Base-by-base conservation (phyloP, 2,329 filamentous ascomycete species). In the Colletotrichum karsti region DNA sequence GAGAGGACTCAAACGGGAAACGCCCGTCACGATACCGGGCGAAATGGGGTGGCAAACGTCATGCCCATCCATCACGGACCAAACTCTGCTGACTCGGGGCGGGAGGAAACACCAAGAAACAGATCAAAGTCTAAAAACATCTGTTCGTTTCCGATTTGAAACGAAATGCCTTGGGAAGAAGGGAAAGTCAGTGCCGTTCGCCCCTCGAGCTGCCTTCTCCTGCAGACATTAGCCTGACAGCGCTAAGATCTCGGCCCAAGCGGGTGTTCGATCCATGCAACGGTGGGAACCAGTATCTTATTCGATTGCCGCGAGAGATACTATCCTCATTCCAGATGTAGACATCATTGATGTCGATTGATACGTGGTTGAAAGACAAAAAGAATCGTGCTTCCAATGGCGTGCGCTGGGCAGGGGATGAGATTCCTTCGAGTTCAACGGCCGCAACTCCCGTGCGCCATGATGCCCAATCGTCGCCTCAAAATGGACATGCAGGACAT, bases 121-220 rank as follows among this genome's bases (percentile, higher is more conserved):
- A 24, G 22, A 22, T 22, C 12, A 28, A 50, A 53, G 44, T 51
- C 13, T 42, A 53, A 39, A 41, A 54, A 12, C 7, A 28, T 7
- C 8, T 13, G 37, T 22, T n/a, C 7, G 64, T 67, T 67, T 67
- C 65, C 35, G 24, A 54, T 65, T 37, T 64, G 65, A 68, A 68
- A 68, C 65, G 30, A 22, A 7, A 39, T 28, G 54, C n/a, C 41
- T 65, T 33, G 33, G 46, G 13, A 48, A 28, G 8, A 33, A 12
- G 39, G 22, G 15, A 35, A 35, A 7, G 48, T 5, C 24, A 12
- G 42, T 33, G 28, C 30, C 22, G 33, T 48, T 28, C 53, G 46
- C 46, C 65, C 20, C 24, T 54, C 26, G 13, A 42, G 39, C 53
- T n/a, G n/a, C n/a, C n/a, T 54, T 65, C 30, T 42, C n/a, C 33